These are phyloP conservation scores for Magnusiomyces magnusii DNA, from an alignment of 1,139 yeast species.

Conservation along the genomic window DNA sequence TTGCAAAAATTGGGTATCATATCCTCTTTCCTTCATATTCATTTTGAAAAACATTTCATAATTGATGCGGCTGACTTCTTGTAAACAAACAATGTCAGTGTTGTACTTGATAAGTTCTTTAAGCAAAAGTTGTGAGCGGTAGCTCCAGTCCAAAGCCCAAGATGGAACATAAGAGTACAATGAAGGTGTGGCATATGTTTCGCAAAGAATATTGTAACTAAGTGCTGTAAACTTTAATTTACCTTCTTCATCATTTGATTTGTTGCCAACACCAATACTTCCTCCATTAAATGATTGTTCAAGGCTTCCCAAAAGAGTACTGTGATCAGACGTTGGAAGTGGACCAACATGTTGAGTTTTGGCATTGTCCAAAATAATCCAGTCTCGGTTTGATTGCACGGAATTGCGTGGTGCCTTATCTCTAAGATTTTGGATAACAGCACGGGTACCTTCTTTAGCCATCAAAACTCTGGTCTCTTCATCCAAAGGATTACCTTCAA, in stretches of 20 bases:
- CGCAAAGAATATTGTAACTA: slow-evolving; percentile 89
- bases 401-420: slow-evolving; percentile 67
- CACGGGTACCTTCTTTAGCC: slow-evolving; percentile 80
- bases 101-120: slow-evolving; percentile 59
- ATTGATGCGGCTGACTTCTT: slow-evolving; percentile 87
- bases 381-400: slow-evolving; percentile 67
- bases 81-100: slow-evolving; percentile 81
- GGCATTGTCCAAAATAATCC: slow-evolving; percentile 73
- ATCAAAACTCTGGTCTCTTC: slow-evolving; percentile 55
- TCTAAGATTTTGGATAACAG: slow-evolving; percentile 68
- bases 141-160: slow-evolving; percentile 97
- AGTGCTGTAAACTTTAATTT: slow-evolving; percentile 54
- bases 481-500: slow-evolving; percentile 88
- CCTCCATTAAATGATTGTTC: slow-evolving; percentile 16
- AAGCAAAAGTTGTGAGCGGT: slow-evolving; percentile 66
- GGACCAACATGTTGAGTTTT: slow-evolving; percentile 33
- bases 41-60: slow-evolving; percentile 86
- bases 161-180: slow-evolving; percentile 93
- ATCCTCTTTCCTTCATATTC: slow-evolving; percentile 62
- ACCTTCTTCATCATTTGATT: slow-evolving; percentile 19
- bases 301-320: slow-evolving; percentile 32
- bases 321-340: slow-evolving; percentile 3
- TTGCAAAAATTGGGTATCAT: slow-evolving; percentile 72
- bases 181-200: slow-evolving; percentile 87
- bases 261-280: neutral